phyloP scores from a whole-genome alignment of 2,329 filamentous ascomycete genomes.

The Colletotrichum lentis region DNA sequence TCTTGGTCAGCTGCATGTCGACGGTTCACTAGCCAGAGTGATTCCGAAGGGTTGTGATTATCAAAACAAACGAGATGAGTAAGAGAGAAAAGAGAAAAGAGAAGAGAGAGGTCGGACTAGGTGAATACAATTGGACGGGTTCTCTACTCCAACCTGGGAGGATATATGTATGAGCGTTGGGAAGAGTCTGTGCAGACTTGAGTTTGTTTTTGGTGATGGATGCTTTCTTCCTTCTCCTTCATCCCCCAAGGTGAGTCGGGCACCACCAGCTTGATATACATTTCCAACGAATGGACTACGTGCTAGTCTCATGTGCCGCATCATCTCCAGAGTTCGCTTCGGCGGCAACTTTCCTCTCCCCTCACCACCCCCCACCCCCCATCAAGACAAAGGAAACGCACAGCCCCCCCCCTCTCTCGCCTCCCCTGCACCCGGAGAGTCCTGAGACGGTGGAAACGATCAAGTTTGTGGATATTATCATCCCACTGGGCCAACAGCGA shows the following conservation, averaged over 20 bases:
- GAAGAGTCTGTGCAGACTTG: slow-evolving; percentile 23
- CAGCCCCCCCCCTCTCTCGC: slow-evolving; percentile 4
- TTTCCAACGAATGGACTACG: slow-evolving; percentile 5
- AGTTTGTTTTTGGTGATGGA: slow-evolving; percentile 15
- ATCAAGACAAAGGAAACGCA: slow-evolving; percentile 4
- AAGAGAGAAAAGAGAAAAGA: no score
- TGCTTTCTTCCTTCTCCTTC: no score
- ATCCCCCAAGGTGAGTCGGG: slow-evolving; percentile 4
- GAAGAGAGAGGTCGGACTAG: not conserved
- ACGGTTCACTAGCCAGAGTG: slow-evolving; percentile 35
- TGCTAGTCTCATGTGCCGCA: slow-evolving; percentile 16
- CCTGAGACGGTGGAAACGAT: slow-evolving; percentile 30
- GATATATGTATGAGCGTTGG: slow-evolving; percentile 22
- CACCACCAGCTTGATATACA: slow-evolving; percentile 30
- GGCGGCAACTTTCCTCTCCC: slow-evolving; percentile 20
- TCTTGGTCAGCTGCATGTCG: slow-evolving; percentile 36
- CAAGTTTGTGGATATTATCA: slow-evolving; percentile 30
- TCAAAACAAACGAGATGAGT: not conserved
- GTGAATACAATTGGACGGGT: no score
- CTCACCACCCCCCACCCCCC: no score
- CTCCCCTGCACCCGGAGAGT: no score
- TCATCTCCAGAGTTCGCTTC: slow-evolving; percentile 27
- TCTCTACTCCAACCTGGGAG: slow-evolving; percentile 28
- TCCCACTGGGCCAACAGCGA: not conserved
- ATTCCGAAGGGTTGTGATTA: not conserved